phyloP scores from a whole-genome alignment of 148 eudicot species.

The Nepenthes mirabilis region DNA sequence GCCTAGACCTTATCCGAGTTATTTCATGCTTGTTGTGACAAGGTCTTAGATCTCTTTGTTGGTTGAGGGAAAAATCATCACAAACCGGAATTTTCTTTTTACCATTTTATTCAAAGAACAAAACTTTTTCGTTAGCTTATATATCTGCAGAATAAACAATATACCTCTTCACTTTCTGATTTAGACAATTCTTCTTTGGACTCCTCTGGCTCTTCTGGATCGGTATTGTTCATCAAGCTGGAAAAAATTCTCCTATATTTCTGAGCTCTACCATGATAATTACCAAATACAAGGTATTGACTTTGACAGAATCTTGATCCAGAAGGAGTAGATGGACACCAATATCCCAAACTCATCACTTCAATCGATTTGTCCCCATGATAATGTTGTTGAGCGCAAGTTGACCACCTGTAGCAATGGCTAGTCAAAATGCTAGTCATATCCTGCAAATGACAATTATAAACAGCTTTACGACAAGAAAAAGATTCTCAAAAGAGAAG shows the following conservation, averaged over 20 bases:
- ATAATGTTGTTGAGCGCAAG: slow-evolving; percentile 4
- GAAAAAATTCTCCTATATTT: not conserved
- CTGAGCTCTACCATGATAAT: not conserved
- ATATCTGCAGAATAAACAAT: not conserved
- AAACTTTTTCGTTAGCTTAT: no score
- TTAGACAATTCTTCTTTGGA: slow-evolving; percentile 2
- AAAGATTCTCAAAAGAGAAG: no score
- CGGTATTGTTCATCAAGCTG: slow-evolving; percentile 4
- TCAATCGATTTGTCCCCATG: not conserved
- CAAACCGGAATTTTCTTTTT: no score
- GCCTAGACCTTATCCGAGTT: no score
- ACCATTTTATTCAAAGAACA: not conserved
- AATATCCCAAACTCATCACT: slow-evolving; percentile 1
- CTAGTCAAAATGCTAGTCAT: slow-evolving; percentile 8
- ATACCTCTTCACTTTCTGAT: slow-evolving; percentile 6
- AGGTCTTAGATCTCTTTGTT: no score
- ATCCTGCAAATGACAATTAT: slow-evolving; percentile 6
- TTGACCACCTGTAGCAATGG: slow-evolving; percentile 5
- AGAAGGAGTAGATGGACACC: slow-evolving; percentile 5
- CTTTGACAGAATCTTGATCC: slow-evolving; percentile 6
- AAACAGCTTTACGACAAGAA: not conserved
- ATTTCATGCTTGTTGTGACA: no score
- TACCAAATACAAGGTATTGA: slow-evolving; percentile 1
- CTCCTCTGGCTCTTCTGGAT: slow-evolving; percentile 4
- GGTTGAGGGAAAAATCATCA: no score